These are phyloP conservation scores for Rusavskia elegans DNA, from an alignment of 495 filamentous ascomycete genomes.

Conservation along the genomic window DNA sequence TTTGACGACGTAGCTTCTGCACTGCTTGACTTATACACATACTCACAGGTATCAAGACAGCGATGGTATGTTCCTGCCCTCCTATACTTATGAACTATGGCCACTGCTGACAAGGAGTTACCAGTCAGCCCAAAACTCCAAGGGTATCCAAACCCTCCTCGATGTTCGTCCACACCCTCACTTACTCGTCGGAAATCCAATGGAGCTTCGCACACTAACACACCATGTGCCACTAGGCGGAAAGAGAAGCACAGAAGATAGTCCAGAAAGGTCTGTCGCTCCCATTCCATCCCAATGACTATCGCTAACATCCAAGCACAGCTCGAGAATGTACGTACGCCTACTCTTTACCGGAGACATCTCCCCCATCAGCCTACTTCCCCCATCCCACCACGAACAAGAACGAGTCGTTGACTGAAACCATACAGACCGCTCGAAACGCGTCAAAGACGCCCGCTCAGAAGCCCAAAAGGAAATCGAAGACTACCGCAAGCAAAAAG, in stretches of 20 bases:
- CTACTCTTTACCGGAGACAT: not conserved
- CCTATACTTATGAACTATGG: not conserved
- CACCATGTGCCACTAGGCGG: constrained; percentile 46
- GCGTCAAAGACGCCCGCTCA: constrained; percentile 83
- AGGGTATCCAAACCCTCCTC: constrained; percentile 94
- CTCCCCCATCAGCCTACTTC: not conserved
- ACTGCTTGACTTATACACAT: no score
- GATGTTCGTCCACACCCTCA: constrained; percentile 49
- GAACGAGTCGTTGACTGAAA: not conserved
- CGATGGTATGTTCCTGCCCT: not conserved
- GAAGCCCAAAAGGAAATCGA: constrained; percentile 98
- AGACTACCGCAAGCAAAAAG: constrained; percentile 77
- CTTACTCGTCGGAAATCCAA: not conserved
- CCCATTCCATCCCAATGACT: not conserved
- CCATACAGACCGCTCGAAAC: constrained; percentile 74
- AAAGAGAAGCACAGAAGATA: constrained; percentile 98
- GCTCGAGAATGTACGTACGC: constrained; percentile 53
- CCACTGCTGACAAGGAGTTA: not conserved
- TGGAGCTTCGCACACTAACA: not conserved
- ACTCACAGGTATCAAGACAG: not conserved
- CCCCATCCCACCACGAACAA: no score
- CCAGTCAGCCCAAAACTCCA: constrained; percentile 94
- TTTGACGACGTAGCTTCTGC: not conserved
- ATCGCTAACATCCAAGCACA: constrained; percentile 12
- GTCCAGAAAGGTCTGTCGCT: constrained; percentile 67